These are phyloP conservation scores for Lachnellula hyalina DNA, from an alignment of 2,329 filamentous ascomycete species.

Conservation along the genomic window DNA sequence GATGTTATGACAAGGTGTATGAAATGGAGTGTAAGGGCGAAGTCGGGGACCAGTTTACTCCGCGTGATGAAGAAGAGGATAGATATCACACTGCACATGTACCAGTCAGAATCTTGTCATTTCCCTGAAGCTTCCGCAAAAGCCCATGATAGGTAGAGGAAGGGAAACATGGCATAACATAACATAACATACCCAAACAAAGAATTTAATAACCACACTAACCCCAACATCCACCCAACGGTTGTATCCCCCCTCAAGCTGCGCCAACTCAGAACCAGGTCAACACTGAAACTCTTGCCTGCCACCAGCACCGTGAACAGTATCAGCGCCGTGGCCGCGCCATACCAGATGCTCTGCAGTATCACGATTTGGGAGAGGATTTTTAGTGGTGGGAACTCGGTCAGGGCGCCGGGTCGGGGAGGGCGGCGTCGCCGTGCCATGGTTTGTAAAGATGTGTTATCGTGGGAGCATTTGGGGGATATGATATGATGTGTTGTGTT, in stretches of 20 bases:
- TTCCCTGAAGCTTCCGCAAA: neutral
- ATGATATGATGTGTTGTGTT: neutral
- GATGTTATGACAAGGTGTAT: constrained; percentile 74
- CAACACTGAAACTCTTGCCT: constrained; percentile 52
- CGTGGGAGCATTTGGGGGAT: constrained; percentile 8
- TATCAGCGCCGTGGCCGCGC: constrained; percentile 54
- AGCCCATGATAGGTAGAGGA: neutral
- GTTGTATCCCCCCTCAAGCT: constrained; percentile 62
- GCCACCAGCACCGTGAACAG: constrained; percentile 63
- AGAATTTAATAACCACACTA: constrained; percentile 63
- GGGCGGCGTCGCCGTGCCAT: constrained; percentile 50
- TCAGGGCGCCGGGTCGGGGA: constrained; percentile 59
- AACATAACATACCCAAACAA: constrained; percentile 52
- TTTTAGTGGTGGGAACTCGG: constrained; percentile 60
- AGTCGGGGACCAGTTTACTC: constrained; percentile 92
- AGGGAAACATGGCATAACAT: constrained; percentile 7
- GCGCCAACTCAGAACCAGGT: constrained; percentile 59
- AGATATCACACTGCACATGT: constrained; percentile 62
- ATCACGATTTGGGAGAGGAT: constrained; percentile 62
- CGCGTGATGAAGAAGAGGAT: constrained; percentile 80
- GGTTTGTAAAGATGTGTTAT: neutral
- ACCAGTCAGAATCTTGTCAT: neutral
- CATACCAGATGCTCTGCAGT: constrained; percentile 62
- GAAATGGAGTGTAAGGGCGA: constrained; percentile 82
- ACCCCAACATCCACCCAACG: constrained; percentile 61